Evolutionary conservation across 2,329 filamentous ascomycete genomes (phyloP), one percentile per base, ranked within the genome.

Genomic region (Plenodomus biglobosus): DNA sequence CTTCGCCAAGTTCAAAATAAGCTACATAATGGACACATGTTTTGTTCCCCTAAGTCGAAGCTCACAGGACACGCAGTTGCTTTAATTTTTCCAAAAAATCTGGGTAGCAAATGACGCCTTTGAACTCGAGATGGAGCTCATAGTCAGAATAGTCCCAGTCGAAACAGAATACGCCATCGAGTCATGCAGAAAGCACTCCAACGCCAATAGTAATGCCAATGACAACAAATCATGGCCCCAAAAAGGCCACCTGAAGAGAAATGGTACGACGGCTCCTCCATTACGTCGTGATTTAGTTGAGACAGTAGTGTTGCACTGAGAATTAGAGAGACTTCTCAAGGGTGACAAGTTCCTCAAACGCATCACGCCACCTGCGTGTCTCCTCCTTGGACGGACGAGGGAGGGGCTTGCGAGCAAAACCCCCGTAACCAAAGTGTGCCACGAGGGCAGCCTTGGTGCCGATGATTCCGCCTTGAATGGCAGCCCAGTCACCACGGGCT

Each of bases 381-480:
- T 76, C 73, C 32, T 74, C 69, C 47, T 73, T 72, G 27, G 69
- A 75, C 2, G 80, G 78, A 48, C 74, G 72, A 30, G 79, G 79
- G 48, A 81, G 77, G 21, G 84, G 83, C 65, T 76, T 80, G 50
- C 85, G 74, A 18, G 80, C 80, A 61, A 75, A 77, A 1, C 80
- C 85, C 48, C 87, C 86, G 59, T 89, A 89, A 7, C 82, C 83
- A 56, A 80, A 82, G 66, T 83, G 84, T 21, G 77, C 75, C 65
- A 84, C 75, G 63, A 89, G 66, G 1, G 78, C 85, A 38, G 82
- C 80, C 75, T 89, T 89, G 52, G 85, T 86, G 3, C 84, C 84
- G 22, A 87, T 80, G 55, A 88, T 83, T 1, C 85, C 86, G 13
- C 84, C 83, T 61, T 86, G 79, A 52, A 87, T 88, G 39, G 83